phyloP scores from a whole-genome alignment of 768 basidiomycete genomes.

The Mrakia blollopis region DNA sequence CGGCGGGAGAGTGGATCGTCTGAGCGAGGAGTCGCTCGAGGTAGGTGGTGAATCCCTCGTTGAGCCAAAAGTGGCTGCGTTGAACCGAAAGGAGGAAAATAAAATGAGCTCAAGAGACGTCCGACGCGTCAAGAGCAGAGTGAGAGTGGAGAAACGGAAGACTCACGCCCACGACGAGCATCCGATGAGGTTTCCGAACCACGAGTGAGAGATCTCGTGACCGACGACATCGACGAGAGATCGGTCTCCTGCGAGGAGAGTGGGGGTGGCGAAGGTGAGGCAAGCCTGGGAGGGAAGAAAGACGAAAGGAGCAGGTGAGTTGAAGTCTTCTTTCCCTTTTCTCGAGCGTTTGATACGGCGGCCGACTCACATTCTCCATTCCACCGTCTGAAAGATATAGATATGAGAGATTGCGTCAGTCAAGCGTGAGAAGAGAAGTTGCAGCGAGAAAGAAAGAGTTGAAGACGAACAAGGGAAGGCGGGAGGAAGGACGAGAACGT shows the following conservation, averaged over 20 bases:
- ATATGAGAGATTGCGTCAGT: no score
- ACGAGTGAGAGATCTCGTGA: conserved; percentile 61
- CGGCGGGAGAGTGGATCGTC: conserved; percentile 63
- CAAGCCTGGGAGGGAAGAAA: not conserved
- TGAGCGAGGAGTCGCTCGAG: conserved; percentile 75
- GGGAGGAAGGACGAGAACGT: conserved; percentile 79
- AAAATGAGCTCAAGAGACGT: no score
- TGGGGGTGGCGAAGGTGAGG: conserved; percentile 47
- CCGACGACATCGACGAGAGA: conserved; percentile 78
- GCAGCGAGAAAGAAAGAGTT: not conserved
- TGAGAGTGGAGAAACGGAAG: no score
- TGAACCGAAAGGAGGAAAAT: no score
- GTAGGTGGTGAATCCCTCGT: conserved; percentile 64
- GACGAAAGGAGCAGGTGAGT: not conserved
- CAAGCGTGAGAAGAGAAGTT: no score
- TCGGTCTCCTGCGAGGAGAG: conserved; percentile 80
- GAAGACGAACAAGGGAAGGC: conserved; percentile 69
- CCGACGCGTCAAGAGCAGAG: no score
- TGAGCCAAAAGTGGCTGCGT: conserved; percentile 45
- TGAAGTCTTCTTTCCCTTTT: no score
- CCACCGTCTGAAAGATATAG: conserved; percentile 48
- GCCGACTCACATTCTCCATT: no score
- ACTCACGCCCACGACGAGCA: conserved; percentile 42
- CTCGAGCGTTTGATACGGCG: no score
- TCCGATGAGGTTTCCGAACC: conserved; percentile 70